These are phyloP conservation scores for Xylariaceae sp. DNA, from an alignment of 2,329 filamentous ascomycete genomes.

Conservation along the genomic window DNA sequence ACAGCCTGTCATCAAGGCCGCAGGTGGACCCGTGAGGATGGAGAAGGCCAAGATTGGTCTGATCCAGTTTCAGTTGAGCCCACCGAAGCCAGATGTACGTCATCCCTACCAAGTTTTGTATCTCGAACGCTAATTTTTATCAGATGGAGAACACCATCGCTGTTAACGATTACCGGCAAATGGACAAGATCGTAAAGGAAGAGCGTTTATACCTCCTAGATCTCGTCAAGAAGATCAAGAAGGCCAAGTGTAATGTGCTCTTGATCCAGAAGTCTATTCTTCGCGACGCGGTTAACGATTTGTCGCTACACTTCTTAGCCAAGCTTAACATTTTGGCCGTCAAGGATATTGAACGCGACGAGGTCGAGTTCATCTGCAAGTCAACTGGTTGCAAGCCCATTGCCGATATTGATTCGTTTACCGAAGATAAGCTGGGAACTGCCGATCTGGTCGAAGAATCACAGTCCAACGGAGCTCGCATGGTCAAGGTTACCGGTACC, in stretches of 20 bases:
- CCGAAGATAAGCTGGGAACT: conserved; percentile 93
- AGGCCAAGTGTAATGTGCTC: conserved; percentile 98
- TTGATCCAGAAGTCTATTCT: conserved; percentile 98
- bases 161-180: conserved; percentile 98
- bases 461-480: conserved; percentile 80
- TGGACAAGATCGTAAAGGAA: conserved; percentile 99
- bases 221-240: conserved; percentile 99
- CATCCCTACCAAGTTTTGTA: not conserved
- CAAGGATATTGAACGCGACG: conserved; percentile 98
- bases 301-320: conserved; percentile 94
- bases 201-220: conserved; percentile 97
- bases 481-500: conserved; percentile 93
- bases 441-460: conserved; percentile 94
- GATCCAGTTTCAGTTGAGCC: conserved; percentile 98
- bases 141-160: conserved; percentile 99
- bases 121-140: conserved; percentile 2
- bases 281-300: conserved; percentile 94
- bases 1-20: conserved; percentile 90
- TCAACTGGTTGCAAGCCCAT: conserved; percentile 98
- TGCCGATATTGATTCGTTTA: conserved; percentile 97
- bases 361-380: conserved; percentile 99
- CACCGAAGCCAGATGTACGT: conserved; percentile 90
- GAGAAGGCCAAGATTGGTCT: conserved; percentile 97
- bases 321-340: conserved; percentile 94
- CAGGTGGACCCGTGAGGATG: conserved; percentile 84